Evolutionary conservation across 176 grass and related monocot species (phyloP), one percentile per base, ranked within the genome.

Genomic region (Oryza officinalis): DNA sequence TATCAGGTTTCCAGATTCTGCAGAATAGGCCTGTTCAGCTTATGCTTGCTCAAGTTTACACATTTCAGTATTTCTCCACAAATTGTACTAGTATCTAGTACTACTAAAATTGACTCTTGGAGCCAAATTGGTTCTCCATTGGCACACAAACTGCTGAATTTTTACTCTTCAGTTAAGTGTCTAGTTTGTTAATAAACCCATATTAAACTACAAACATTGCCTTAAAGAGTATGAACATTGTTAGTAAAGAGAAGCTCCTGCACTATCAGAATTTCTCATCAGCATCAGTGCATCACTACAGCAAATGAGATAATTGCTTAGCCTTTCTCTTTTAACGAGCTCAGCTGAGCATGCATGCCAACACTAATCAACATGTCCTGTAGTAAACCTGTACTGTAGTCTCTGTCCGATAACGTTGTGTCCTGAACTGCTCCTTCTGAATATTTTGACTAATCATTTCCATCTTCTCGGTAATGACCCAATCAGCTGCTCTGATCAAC

Each of bases 391-490:
- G 49, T 52, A 52, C 49, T 52, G 40, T 45, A 72, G 76, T 2
- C 35, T 78, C 59, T 40, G 44, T 45, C 27, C 10, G 41, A 30
- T 25, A 33, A 20, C 47, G 22, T 0, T 20, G 46, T 49, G 61
- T 35, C 13, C 41, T 75, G 40, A 33, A 49, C 35, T n/a, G 32
- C 6, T 23, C 8, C 1, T 67, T 80, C 45, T 84, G 63, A 41
- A 67, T 67, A 67, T 32, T 71, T 35, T 71, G 68, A 66, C 33
- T 81, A 69, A 87, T 81, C 71, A 69, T 81, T 59, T 54, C 45
- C 59, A 17, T 25, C 22, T 61, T 61, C 70, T 76, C 71, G 63
- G 71, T 87, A 87, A 75, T 76, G 63, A 46, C 14, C 37, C 72
- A 22, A 57, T 70, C 59, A 76, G 70, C 37, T 25, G 27, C 30